Evolutionary conservation across 441 rosid species (phyloP).

Genomic region (Gossypium schwendimanii): DNA sequence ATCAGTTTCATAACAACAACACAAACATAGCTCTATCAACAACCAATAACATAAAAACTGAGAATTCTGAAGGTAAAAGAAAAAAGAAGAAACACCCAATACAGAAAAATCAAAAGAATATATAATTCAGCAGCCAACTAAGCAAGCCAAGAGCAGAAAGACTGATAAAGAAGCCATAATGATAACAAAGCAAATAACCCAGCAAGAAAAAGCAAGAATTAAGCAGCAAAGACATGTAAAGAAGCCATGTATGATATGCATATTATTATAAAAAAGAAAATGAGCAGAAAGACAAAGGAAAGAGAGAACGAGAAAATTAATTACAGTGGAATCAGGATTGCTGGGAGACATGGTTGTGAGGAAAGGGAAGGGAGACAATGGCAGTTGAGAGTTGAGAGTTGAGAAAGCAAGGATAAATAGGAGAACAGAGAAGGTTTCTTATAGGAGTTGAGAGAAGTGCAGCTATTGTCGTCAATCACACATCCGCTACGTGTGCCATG

Average conservation of each 20-base stretch:
- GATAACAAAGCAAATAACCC: not conserved
- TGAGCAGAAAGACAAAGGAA: not conserved
- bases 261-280: not conserved
- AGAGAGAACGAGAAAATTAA: slow-evolving; percentile 10
- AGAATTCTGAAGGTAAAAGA: not conserved
- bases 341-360: slow-evolving; percentile 44
- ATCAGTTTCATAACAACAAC: not conserved
- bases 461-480: too few relatives aligned
- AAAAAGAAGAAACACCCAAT: not conserved
- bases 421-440: too few relatives aligned
- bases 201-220: slow-evolving; percentile 2
- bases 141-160: not conserved
- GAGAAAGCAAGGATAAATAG: too few relatives aligned
- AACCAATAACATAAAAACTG: not conserved
- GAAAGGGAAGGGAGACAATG: slow-evolving; percentile 3
- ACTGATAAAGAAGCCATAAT: not conserved
- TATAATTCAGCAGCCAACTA: not conserved
- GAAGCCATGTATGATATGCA: not conserved
- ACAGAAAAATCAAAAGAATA: not conserved
- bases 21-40: not conserved
- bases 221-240: slow-evolving; percentile 2
- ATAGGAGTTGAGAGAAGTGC: too few relatives aligned
- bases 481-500: too few relatives aligned
- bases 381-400: not conserved
- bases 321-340: slow-evolving; percentile 57